Conservation (phyloP, 164 flowering plant genomes). For the Cinnamomum micranthum region DNA sequence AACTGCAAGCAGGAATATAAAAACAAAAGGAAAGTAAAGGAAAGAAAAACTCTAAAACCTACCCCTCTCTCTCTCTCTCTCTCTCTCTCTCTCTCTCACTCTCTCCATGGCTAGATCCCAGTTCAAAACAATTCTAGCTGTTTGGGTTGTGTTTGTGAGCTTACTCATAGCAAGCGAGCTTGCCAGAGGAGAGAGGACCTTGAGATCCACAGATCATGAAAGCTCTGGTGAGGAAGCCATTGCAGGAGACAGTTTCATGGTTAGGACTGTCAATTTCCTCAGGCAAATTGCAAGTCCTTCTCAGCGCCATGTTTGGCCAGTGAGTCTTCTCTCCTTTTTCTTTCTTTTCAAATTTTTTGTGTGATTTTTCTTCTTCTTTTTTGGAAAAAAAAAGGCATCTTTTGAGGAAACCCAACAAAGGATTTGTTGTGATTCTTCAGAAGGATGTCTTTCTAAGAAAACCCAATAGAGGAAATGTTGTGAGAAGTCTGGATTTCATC, state of each 20-base stretch:
- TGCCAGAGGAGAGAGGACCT: conserved; percentile 33
- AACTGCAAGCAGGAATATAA: too few relatives aligned
- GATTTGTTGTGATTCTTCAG: neutral
- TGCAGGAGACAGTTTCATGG: conserved; percentile 13
- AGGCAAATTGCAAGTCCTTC: conserved; percentile 36
- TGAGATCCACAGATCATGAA: conserved; percentile 18
- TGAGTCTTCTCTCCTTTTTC: conserved; percentile 14
- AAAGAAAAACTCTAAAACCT: neutral
- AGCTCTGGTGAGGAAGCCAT: conserved; percentile 10
- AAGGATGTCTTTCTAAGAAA: neutral
- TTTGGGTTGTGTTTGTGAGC: conserved; percentile 21
- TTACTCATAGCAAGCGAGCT: conserved; percentile 20
- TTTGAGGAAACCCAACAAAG: too few relatives aligned
- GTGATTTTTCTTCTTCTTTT: too few relatives aligned
- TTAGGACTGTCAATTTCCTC: conserved; percentile 22
- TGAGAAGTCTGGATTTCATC: neutral
- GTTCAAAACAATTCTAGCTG: conserved; percentile 12
- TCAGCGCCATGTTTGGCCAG: conserved; percentile 57
- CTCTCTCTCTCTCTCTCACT: neutral
- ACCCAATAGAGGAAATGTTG: neutral
- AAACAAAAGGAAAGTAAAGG: neutral
- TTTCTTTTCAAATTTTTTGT: neutral
- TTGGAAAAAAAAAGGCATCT: too few relatives aligned
- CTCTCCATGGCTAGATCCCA: conserved; percentile 14
- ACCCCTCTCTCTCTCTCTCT: neutral